These are phyloP conservation scores for Macrolepiota fuliginosa DNA, from an alignment of 768 basidiomycete genomes.

Conservation along the genomic window DNA sequence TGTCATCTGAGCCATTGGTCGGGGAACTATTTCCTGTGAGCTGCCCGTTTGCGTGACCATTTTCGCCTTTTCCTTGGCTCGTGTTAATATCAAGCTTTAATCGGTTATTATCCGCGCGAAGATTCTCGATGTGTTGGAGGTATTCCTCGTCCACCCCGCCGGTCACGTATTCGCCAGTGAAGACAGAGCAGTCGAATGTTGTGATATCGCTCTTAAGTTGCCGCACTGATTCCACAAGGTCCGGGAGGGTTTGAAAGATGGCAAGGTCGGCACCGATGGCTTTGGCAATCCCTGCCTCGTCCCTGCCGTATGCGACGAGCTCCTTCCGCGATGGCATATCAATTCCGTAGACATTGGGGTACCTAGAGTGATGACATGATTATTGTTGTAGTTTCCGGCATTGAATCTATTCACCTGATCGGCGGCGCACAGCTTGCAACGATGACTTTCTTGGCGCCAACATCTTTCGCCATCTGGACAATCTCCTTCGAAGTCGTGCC, in stretches of 20 bases:
- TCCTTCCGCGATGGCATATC: conserved; percentile 98
- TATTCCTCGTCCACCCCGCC: conserved; percentile 88
- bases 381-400: not conserved
- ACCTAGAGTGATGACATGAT: conserved; percentile 36
- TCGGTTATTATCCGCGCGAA: conserved; percentile 83
- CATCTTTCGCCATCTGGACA: conserved; percentile 98
- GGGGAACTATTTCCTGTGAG: conserved; percentile 36
- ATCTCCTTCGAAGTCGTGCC: conserved; percentile 99
- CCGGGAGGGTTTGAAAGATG: conserved; percentile 90
- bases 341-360: conserved; percentile 97
- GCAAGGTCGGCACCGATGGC: conserved; percentile 94
- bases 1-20: conserved; percentile 60
- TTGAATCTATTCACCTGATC: conserved; percentile 60
- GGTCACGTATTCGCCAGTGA: conserved; percentile 95
- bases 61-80: conserved; percentile 33
- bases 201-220: conserved; percentile 77
- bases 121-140: conserved; percentile 65
- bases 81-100: conserved; percentile 39
- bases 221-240: conserved; percentile 83
- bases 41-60: conserved; percentile 17
- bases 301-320: conserved; percentile 83
- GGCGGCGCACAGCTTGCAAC: conserved; percentile 97
- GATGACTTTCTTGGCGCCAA: conserved; percentile 94
- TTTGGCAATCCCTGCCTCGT: conserved; percentile 65
- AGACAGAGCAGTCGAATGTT: conserved; percentile 94